These are phyloP conservation scores for Tuber magnatum DNA, from an alignment of 495 filamentous ascomycete genomes.

Conservation along the genomic window DNA sequence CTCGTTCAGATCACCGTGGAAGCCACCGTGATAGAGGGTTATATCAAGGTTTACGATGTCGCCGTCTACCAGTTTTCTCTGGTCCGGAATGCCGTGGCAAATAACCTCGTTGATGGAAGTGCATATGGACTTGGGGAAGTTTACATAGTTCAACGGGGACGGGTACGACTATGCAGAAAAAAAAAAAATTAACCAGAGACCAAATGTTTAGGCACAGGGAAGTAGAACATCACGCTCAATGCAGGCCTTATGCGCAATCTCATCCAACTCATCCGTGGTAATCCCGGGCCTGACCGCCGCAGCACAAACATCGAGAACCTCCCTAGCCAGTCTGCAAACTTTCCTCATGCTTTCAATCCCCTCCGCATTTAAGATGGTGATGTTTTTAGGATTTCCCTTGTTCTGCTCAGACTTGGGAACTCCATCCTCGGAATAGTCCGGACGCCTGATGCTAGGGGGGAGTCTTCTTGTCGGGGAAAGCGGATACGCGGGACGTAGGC, in stretches of 20 bases:
- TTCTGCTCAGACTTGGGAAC: conserved; percentile 72
- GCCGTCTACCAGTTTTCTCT: conserved; percentile 68
- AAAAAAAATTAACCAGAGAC: not conserved
- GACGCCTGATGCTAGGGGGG: conserved; percentile 71
- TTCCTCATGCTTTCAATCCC: conserved; percentile 85
- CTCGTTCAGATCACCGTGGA: conserved; percentile 84
- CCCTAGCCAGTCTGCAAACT: conserved; percentile 78
- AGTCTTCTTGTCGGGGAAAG: conserved; percentile 66
- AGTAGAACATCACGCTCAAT: conserved; percentile 74
- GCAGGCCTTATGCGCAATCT: conserved; percentile 91
- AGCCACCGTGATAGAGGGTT: conserved; percentile 77
- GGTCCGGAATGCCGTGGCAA: conserved; percentile 85
- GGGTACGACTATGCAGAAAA: conserved; percentile 71
- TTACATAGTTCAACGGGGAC: conserved; percentile 88
- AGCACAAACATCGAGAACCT: conserved; percentile 89
- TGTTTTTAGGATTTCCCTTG: conserved; percentile 56
- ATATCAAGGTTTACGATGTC: conserved; percentile 90
- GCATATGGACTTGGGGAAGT: conserved; percentile 97
- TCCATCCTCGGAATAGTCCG: conserved; percentile 78
- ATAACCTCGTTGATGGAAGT: conserved; percentile 95
- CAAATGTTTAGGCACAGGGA: not conserved
- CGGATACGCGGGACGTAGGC: conserved; percentile 81
- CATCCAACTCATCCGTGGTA: conserved; percentile 94
- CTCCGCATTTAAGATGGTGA: conserved; percentile 70
- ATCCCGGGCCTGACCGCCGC: conserved; percentile 73